A percentile compares a stretch with the other conserved stretches of the same genome.
phyloP scores from a whole-genome alignment of 2,329 filamentous ascomycete genomes.

The Trichoderma koningiopsis region DNA sequence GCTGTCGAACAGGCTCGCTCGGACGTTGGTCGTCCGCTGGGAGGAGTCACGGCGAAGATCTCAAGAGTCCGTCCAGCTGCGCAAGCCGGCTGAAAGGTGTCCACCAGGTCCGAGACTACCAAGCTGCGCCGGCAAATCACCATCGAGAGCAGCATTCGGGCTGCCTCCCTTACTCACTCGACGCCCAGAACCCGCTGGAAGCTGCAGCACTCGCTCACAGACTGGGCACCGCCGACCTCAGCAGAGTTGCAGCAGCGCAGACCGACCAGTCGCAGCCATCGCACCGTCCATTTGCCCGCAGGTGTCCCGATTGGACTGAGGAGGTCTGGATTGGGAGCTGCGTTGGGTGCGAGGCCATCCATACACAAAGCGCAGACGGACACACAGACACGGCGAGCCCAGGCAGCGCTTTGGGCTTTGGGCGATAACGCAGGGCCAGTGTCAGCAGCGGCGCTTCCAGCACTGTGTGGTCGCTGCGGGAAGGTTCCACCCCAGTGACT shows the following conservation, averaged over 20 bases:
- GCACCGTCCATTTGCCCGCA: neutral
- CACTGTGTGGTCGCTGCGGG: conserved; percentile 30
- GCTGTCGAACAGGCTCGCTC: conserved; percentile 12
- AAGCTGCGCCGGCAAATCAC: conserved; percentile 14
- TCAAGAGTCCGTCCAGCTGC: conserved; percentile 8
- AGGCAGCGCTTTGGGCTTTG: neutral
- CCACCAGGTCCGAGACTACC: neutral
- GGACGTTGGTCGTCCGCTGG: conserved; percentile 18
- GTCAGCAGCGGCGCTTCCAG: conserved; percentile 22
- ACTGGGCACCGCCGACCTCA: neutral
- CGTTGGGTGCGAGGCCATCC: neutral
- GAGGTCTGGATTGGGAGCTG: neutral
- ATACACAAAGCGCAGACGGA: neutral
- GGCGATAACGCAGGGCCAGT: conserved; percentile 24
- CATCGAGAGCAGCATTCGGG: conserved; percentile 14
- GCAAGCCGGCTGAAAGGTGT: conserved; percentile 21
- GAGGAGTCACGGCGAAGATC: conserved; percentile 14
- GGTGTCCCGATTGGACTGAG: neutral
- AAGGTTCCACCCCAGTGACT: conserved; percentile 28
- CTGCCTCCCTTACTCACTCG: conserved; percentile 18
- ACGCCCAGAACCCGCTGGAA: conserved; percentile 14
- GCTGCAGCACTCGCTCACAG: neutral
- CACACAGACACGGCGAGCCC: neutral
- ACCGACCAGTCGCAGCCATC: conserved; percentile 8
- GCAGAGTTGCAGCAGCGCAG: neutral